A percentile compares a stretch with the other conserved stretches of the same genome.
Conservation (phyloP, 108 stramenopile species). For the Cyclotella distinguenda region DNA sequence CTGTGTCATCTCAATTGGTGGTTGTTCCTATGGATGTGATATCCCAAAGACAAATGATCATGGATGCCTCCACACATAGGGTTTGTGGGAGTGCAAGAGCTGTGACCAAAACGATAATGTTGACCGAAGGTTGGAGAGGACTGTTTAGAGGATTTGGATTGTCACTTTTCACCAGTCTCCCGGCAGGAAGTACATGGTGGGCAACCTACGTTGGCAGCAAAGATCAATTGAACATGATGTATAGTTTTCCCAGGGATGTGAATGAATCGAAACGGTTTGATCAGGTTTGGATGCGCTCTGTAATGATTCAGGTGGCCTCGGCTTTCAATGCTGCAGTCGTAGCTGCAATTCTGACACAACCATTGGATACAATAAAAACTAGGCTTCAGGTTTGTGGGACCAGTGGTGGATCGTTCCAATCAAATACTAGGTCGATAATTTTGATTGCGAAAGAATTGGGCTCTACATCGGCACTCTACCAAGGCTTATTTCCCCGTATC, state of each 20-base stretch:
- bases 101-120: conserved; percentile 31
- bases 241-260: neutral
- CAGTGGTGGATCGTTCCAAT: neutral
- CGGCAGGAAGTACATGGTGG: conserved; percentile 61
- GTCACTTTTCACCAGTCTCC: conserved; percentile 49
- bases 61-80: conserved; percentile 24
- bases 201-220: conserved; percentile 49
- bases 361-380: conserved; percentile 55
- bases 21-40: conserved; percentile 67
- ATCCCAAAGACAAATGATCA: conserved; percentile 57
- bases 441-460: conserved; percentile 46
- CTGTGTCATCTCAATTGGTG: conserved; percentile 48
- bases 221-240: conserved; percentile 32
- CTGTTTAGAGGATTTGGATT: conserved; percentile 56
- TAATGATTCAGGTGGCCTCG: conserved; percentile 40
- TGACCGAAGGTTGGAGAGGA: conserved; percentile 34
- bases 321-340: conserved; percentile 49
- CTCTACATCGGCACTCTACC: conserved; percentile 34
- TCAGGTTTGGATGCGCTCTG: conserved; percentile 27
- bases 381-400: conserved; percentile 39
- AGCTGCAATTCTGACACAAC: conserved; percentile 45
- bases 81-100: conserved; percentile 26
- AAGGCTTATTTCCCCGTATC: conserved; percentile 46
- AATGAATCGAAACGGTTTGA: neutral
- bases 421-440: conserved; percentile 11